A percentile compares a stretch with the other conserved stretches of the same genome.
phyloP scores from a whole-genome alignment of 306 rosid species.

The Alnus rubra region DNA sequence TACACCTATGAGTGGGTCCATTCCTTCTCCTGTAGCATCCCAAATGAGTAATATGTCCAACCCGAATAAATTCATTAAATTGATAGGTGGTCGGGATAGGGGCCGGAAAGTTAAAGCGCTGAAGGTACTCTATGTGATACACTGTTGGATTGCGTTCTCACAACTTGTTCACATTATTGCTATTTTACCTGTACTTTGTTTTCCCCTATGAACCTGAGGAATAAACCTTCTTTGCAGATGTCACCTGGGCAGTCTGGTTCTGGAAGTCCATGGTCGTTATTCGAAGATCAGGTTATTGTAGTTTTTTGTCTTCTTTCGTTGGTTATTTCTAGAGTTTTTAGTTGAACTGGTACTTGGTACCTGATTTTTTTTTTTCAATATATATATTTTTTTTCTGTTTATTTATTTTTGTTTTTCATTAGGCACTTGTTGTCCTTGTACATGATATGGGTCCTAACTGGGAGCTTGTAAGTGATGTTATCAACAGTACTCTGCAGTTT shows the following conservation, averaged over 20 bases:
- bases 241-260: slow-evolving; percentile 75
- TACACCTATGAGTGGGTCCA: slow-evolving; percentile 64
- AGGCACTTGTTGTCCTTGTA: slow-evolving; percentile 96
- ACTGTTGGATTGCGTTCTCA: slow-evolving; percentile 13
- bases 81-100: slow-evolving; percentile 90
- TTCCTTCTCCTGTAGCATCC: slow-evolving; percentile 94
- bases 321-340: slow-evolving; percentile 13
- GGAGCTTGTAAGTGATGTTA: slow-evolving; percentile 97
- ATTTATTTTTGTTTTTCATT: slow-evolving; percentile 11
- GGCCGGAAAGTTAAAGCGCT: slow-evolving; percentile 67
- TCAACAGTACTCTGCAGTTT: slow-evolving; percentile 82
- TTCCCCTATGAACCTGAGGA: slow-evolving; percentile 21
- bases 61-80: slow-evolving; percentile 75
- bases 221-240: slow-evolving; percentile 43
- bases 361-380: slow-evolving; percentile 5
- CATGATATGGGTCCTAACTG: slow-evolving; percentile 99
- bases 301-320: slow-evolving; percentile 5
- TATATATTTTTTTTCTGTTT: neutral
- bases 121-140: slow-evolving; percentile 60
- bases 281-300: slow-evolving; percentile 85
- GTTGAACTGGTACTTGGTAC: neutral
- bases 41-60: slow-evolving; percentile 93
- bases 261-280: slow-evolving; percentile 89
- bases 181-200: slow-evolving; percentile 10
- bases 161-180: slow-evolving; percentile 14